These are phyloP conservation scores for Pythium monospermum DNA, from an alignment of 352 stramenopile genomes.

Conservation along the genomic window DNA sequence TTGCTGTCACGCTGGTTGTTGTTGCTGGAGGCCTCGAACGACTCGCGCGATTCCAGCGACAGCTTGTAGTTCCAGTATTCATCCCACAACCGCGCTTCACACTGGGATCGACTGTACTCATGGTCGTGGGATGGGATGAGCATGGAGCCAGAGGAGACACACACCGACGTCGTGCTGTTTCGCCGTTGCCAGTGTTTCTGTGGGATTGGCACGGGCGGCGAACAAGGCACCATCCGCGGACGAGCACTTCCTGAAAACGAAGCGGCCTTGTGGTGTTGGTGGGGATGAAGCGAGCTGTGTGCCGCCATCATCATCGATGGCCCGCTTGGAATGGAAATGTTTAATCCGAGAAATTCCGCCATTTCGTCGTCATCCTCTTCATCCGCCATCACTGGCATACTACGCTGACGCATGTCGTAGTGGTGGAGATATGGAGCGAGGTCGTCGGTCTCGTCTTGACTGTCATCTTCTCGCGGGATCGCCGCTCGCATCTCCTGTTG, in stretches of 20 bases:
- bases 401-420: neutral
- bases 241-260: slow-evolving; percentile 25
- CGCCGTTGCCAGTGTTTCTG: slow-evolving; percentile 26
- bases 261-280: slow-evolving; percentile 20
- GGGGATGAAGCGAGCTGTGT: neutral
- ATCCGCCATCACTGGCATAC: neutral
- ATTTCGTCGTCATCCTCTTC: slow-evolving; percentile 11
- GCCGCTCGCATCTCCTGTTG: neutral
- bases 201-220: slow-evolving; percentile 49
- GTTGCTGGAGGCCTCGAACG: slow-evolving; percentile 31
- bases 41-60: slow-evolving; percentile 59
- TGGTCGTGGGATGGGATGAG: slow-evolving; percentile 9
- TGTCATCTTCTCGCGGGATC: too few species aligned
- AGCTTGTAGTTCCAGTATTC: slow-evolving; percentile 75
- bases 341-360: slow-evolving; percentile 12
- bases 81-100: slow-evolving; percentile 49
- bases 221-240: slow-evolving; percentile 30
- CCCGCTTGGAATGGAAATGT: too few species aligned
- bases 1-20: slow-evolving; percentile 12
- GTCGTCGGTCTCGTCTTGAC: too few species aligned
- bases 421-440: too few species aligned
- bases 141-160: slow-evolving; percentile 1
- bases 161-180: slow-evolving; percentile 20
- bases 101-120: slow-evolving; percentile 37
- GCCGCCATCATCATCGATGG: neutral